Percentiles rank a stretch among this genome's conserved stretches.
These are phyloP conservation scores for Hyphochytrium catenoides DNA, from an alignment of 352 stramenopile species.

Conservation along the genomic window DNA sequence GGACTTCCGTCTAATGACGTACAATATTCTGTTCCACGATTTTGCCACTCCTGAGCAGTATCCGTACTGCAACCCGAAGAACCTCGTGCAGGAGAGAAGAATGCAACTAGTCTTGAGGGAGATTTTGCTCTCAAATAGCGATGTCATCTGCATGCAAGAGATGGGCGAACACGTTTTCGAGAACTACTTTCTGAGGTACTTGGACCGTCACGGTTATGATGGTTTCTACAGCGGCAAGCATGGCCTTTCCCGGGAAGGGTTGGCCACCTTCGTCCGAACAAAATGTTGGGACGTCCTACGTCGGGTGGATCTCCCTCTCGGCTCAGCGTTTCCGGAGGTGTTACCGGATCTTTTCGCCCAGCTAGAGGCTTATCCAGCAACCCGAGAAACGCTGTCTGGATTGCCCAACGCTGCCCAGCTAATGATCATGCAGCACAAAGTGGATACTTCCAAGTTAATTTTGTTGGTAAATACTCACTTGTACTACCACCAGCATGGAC, in stretches of 20 bases:
- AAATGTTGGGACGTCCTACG: slow-evolving; percentile 20
- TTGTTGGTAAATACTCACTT: no score
- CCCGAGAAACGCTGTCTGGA: no score
- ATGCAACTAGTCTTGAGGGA: slow-evolving; percentile 45
- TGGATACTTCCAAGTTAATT: no score
- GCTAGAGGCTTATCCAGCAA: no score
- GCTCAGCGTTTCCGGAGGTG: no score
- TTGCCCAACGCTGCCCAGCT: no score
- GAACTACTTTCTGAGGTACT: slow-evolving; percentile 26
- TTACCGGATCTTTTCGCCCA: no score
- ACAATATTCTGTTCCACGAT: slow-evolving; percentile 45
- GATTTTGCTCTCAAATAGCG: slow-evolving; percentile 25
- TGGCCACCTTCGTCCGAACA: slow-evolving; percentile 21
- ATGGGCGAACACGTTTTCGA: slow-evolving; percentile 28
- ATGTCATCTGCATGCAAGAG: slow-evolving; percentile 43
- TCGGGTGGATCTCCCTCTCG: no score
- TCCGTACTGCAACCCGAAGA: slow-evolving; percentile 17
- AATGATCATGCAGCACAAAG: no score
- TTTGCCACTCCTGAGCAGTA: slow-evolving; percentile 38
- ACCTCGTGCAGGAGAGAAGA: slow-evolving; percentile 31
- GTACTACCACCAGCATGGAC: no score
- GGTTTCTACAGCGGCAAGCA: slow-evolving; percentile 33
- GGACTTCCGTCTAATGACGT: slow-evolving; percentile 40
- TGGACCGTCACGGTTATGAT: slow-evolving; percentile 20
- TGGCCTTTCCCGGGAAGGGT: slow-evolving; percentile 34